Percentiles rank a stretch among this genome's conserved stretches.
These are phyloP conservation scores for Venturiaceae sp. DNA, from an alignment of 2,329 filamentous ascomycete species.

Conservation along the genomic window DNA sequence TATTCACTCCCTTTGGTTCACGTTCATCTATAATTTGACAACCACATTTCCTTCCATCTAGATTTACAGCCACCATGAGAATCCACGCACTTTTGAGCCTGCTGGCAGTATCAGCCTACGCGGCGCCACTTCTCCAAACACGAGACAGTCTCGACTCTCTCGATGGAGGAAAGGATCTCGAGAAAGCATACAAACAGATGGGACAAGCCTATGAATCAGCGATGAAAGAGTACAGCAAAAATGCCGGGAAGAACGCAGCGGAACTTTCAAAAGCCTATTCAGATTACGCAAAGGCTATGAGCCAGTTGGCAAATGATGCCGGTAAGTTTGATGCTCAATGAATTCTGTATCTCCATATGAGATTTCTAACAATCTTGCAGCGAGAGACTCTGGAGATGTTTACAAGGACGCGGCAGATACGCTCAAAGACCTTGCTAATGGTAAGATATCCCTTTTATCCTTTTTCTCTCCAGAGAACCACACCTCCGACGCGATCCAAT, in stretches of 20 bases:
- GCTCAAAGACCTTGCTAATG: background rate
- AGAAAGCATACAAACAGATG: background rate
- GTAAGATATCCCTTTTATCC: no score
- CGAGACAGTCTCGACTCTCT: background rate
- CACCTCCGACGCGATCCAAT: background rate
- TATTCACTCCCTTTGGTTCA: no score
- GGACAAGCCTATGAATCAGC: background rate
- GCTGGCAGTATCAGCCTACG: background rate
- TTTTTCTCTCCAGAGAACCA: no score
- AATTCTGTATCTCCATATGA: no score
- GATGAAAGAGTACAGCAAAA: background rate
- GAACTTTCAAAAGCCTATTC: background rate
- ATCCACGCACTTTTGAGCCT: background rate
- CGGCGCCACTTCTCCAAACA: background rate
- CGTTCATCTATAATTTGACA: background rate
- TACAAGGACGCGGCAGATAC: background rate
- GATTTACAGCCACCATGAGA: background rate
- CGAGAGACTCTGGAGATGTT: background rate
- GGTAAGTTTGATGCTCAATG: background rate
- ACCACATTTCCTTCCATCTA: no score
- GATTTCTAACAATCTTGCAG: background rate
- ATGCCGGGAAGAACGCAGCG: background rate
- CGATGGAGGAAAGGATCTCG: background rate
- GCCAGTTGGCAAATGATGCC: background rate
- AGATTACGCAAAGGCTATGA: background rate